These are phyloP conservation scores for Westerdykella aurantiaca DNA, from an alignment of 2,329 filamentous ascomycete genomes.

Conservation along the genomic window DNA sequence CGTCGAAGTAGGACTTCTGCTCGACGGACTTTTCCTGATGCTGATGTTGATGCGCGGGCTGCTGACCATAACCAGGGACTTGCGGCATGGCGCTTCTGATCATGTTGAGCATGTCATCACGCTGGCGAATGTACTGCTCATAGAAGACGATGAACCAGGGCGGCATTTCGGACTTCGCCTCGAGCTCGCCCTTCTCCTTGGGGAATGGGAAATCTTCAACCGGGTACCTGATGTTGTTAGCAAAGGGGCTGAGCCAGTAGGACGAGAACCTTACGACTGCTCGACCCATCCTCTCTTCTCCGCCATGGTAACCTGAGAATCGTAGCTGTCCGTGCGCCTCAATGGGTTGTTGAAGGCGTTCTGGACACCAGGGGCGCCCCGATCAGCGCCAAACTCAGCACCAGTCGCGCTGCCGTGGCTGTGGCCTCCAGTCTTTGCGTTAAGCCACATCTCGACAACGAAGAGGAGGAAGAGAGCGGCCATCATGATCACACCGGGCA, in stretches of 20 bases:
- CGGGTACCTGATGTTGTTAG: constrained; percentile 10
- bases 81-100: constrained; percentile 39
- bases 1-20: constrained; percentile 32
- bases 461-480: constrained; percentile 56
- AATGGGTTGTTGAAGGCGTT: constrained; percentile 28
- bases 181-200: constrained; percentile 21
- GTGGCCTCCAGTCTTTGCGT: constrained; percentile 54
- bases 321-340: constrained; percentile 29
- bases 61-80: constrained; percentile 29
- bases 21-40: constrained; percentile 13
- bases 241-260: neutral
- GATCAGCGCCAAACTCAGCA: constrained; percentile 20
- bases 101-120: constrained; percentile 54
- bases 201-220: constrained; percentile 25
- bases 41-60: constrained; percentile 8
- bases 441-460: constrained; percentile 57
- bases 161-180: constrained; percentile 47
- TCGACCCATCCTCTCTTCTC: constrained; percentile 34
- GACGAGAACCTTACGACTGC: constrained; percentile 12
- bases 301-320: constrained; percentile 33
- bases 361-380: constrained; percentile 17
- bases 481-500: constrained; percentile 63
- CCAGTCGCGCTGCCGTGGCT: constrained; percentile 55
- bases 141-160: constrained; percentile 60
- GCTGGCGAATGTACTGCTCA: constrained; percentile 57